phyloP scores from a whole-genome alignment of 23 red algal species.

The Chondrus crispus region DNA sequence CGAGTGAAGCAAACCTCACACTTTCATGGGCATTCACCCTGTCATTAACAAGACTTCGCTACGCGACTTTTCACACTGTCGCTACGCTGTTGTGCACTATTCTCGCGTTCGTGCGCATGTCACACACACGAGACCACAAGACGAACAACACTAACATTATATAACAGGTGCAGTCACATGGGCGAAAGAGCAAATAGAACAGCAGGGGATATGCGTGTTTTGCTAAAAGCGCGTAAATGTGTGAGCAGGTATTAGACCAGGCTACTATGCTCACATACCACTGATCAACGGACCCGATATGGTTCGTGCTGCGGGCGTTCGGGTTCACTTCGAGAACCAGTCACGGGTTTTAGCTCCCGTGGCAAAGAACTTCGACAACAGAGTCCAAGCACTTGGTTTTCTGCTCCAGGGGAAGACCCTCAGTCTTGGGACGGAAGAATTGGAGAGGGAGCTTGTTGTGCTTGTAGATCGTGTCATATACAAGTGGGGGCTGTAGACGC shows the following conservation, averaged over 20 bases:
- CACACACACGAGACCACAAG: no score
- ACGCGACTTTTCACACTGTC: no score
- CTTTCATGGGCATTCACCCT: no score
- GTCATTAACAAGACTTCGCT: no score
- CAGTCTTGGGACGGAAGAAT: not conserved
- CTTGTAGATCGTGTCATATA: not conserved
- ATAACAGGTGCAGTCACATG: not conserved
- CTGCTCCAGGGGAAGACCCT: not conserved
- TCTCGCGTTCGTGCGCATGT: no score
- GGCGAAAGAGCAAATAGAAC: not conserved
- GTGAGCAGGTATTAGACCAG: not conserved
- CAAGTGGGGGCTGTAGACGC: no score
- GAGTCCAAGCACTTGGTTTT: not conserved
- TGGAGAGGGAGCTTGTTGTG: no score
- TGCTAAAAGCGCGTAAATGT: not conserved
- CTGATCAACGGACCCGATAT: slow-evolving; percentile 1
- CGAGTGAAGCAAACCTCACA: no score
- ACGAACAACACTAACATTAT: not conserved
- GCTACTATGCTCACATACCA: not conserved
- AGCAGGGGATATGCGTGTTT: not conserved
- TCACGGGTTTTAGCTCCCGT: not conserved
- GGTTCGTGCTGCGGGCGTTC: not conserved
- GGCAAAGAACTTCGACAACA: not conserved
- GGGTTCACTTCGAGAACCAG: slow-evolving; percentile 16
- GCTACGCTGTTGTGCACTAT: no score